Evolutionary conservation across 2,329 filamentous ascomycete genomes (phyloP).

Genomic region (Aspergillus costaricaensis): DNA sequence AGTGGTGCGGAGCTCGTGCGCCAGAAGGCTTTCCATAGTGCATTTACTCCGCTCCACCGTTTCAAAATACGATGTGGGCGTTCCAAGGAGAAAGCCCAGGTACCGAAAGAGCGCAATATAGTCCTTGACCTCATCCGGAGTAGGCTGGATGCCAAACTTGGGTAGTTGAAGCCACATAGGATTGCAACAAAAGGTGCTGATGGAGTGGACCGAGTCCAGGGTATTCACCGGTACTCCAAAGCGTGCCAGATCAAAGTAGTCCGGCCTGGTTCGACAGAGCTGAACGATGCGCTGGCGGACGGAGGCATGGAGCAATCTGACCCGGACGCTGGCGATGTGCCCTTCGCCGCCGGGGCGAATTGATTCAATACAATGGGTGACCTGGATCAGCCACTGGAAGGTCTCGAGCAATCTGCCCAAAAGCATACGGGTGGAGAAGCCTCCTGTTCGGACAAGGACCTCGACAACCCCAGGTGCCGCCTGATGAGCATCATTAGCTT

Average conservation of each 20-base stretch:
- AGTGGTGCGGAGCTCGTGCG: conserved; percentile 38
- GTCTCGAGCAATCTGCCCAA: conserved; percentile 68
- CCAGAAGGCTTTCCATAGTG: conserved; percentile 57
- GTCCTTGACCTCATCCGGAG: conserved; percentile 61
- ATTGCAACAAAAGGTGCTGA: conserved; percentile 66
- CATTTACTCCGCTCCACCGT: conserved; percentile 56
- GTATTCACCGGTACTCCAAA: conserved; percentile 71
- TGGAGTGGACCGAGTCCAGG: conserved; percentile 70
- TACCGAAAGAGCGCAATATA: conserved; percentile 75
- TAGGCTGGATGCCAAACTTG: conserved; percentile 67
- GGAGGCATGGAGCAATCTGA: conserved; percentile 67
- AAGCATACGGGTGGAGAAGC: conserved; percentile 67
- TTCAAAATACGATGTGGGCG: conserved; percentile 61
- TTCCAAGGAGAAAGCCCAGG: conserved; percentile 68
- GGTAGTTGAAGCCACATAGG: conserved; percentile 68
- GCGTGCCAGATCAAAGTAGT: conserved; percentile 61
- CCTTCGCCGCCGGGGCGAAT: conserved; percentile 68
- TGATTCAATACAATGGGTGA: conserved; percentile 62
- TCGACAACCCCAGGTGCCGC: conserved; percentile 70
- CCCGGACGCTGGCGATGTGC: conserved; percentile 63
- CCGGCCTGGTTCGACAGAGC: conserved; percentile 54
- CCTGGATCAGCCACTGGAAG: conserved; percentile 71
- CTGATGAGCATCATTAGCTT: conserved; percentile 28
- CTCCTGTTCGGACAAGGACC: conserved; percentile 70
- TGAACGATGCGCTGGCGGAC: conserved; percentile 65